phyloP scores from a whole-genome alignment of 2,329 filamentous ascomycete species.

The Catunica adiposa region DNA sequence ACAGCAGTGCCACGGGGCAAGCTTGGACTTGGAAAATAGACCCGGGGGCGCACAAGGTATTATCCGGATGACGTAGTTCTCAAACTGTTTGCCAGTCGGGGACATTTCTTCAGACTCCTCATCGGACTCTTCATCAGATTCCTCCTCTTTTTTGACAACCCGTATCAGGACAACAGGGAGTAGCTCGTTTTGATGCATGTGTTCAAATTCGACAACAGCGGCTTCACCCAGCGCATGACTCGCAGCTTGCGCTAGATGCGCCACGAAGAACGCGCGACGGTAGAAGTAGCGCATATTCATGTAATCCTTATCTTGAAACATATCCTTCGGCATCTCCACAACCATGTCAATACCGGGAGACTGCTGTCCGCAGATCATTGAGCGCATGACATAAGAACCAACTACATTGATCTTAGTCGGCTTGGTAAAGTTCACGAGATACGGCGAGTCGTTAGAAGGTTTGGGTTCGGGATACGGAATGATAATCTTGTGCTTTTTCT shows the following conservation, averaged over 20 bases:
- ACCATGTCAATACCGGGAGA: constrained; percentile 60
- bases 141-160: constrained; percentile 16
- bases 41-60: constrained; percentile 55
- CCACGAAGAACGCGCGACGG: constrained; percentile 81
- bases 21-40: constrained; percentile 55
- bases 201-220: constrained; percentile 40
- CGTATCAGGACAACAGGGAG: constrained; percentile 47
- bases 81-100: constrained; percentile 19
- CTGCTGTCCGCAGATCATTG: constrained; percentile 47
- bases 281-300: constrained; percentile 87
- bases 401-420: constrained; percentile 72
- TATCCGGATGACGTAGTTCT: constrained; percentile 48
- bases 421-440: constrained; percentile 62
- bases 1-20: constrained; percentile 46
- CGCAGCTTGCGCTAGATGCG: constrained; percentile 59
- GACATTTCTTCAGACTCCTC: constrained; percentile 17
- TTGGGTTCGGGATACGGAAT: constrained; percentile 75
- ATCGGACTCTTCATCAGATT: constrained; percentile 14
- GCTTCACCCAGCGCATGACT: constrained; percentile 36
- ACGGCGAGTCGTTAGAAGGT: constrained; percentile 59
- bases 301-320: constrained; percentile 93
- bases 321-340: constrained; percentile 59
- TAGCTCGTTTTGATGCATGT: constrained; percentile 56
- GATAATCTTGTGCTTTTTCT: constrained; percentile 49
- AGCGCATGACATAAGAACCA: constrained; percentile 69